These are phyloP conservation scores for Sphagnum fallax DNA, from an alignment of 228 moss, liverwort and hornwort species.

Conservation along the genomic window DNA sequence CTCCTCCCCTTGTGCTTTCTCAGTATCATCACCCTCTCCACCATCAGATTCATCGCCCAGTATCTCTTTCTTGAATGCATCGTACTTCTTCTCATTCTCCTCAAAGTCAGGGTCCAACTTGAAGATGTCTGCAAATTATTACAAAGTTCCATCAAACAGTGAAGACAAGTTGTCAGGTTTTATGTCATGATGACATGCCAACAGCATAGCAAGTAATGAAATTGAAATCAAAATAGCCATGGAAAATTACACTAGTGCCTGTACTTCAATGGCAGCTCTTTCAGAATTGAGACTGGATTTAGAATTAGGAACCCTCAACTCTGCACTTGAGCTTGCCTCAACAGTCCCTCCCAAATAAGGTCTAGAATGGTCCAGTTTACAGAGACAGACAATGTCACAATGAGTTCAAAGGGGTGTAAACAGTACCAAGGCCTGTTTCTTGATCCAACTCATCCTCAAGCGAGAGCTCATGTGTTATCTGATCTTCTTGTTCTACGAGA, in stretches of 20 bases:
- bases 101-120: constrained; percentile 62
- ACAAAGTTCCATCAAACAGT: neutral
- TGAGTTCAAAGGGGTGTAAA: neutral
- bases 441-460: constrained; percentile 75
- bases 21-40: constrained; percentile 58
- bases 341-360: too few species aligned
- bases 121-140: constrained; percentile 39
- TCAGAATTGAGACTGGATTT: too few species aligned
- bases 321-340: too few species aligned
- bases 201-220: neutral
- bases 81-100: constrained; percentile 74
- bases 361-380: neutral
- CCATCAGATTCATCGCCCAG: constrained; percentile 54
- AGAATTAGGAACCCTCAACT: too few species aligned
- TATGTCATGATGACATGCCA: neutral
- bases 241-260: too few species aligned
- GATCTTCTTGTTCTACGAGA: constrained; percentile 78
- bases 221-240: too few species aligned
- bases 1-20: constrained; percentile 55
- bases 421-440: constrained; percentile 52
- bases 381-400: neutral
- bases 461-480: constrained; percentile 78
- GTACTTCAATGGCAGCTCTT: too few species aligned
- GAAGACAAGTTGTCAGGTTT: neutral
- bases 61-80: constrained; percentile 68